These are phyloP conservation scores for Oryza officinalis DNA, from an alignment of 176 grass and related monocot species.

Conservation along the genomic window DNA sequence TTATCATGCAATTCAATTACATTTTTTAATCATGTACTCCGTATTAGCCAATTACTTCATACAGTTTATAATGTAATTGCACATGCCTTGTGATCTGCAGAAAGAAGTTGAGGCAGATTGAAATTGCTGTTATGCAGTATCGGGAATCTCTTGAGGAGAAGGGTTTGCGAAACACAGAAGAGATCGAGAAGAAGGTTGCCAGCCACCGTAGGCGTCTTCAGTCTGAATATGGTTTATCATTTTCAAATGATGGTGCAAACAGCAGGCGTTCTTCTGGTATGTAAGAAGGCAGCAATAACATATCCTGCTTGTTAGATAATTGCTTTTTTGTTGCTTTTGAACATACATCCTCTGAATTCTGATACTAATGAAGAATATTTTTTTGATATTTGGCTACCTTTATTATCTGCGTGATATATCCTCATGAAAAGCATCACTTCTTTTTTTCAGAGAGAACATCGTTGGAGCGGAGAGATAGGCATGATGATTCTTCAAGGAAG, in stretches of 20 bases:
- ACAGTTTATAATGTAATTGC: slow-evolving; percentile 9
- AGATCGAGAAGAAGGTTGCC: slow-evolving; percentile 87
- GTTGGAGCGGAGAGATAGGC: slow-evolving; percentile 63
- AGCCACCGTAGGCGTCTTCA: slow-evolving; percentile 70
- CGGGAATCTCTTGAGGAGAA: slow-evolving; percentile 91
- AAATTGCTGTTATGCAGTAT: slow-evolving; percentile 92
- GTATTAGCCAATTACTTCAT: background rate
- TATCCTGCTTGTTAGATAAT: slow-evolving; percentile 18
- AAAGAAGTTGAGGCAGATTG: slow-evolving; percentile 85
- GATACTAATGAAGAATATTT: background rate
- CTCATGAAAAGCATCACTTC: background rate
- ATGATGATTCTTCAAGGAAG: slow-evolving; percentile 63
- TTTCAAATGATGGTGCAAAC: slow-evolving; percentile 62
- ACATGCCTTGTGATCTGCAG: slow-evolving; percentile 44
- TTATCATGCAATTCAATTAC: slow-evolving; percentile 1
- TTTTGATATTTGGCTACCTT: background rate
- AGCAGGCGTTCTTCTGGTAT: slow-evolving; percentile 69
- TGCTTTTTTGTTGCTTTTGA: slow-evolving; percentile 25
- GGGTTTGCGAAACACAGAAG: slow-evolving; percentile 69
- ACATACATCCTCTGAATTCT: background rate
- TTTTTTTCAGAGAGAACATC: slow-evolving; percentile 61
- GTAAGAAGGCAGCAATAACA: slow-evolving; percentile 8
- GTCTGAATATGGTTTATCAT: slow-evolving; percentile 83
- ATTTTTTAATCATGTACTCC: background rate
- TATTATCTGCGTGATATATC: background rate